Conservation (phyloP, 345 rosid species). For the Eucalyptus guilfoylei region DNA sequence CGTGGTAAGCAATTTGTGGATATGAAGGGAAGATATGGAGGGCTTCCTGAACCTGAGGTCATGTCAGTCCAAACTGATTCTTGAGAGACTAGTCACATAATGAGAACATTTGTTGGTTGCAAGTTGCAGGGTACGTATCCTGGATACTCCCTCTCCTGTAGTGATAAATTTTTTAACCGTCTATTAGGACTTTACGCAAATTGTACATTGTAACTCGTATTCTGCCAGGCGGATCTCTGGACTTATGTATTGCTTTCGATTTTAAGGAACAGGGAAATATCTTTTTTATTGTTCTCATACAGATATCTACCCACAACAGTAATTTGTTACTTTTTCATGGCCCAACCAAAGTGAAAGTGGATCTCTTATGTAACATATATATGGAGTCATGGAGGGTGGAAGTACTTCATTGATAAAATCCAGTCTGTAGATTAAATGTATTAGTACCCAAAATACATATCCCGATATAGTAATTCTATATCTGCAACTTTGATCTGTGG, state of each 20-base stretch:
- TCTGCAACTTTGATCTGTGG: neutral
- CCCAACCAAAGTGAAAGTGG: neutral
- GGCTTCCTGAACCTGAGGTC: neutral
- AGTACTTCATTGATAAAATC: neutral
- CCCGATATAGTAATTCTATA: neutral
- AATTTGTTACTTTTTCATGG: neutral
- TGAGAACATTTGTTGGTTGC: neutral
- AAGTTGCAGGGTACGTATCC: neutral
- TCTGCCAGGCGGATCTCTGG: neutral
- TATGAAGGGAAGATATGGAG: neutral
- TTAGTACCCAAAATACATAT: neutral
- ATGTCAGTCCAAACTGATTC: neutral
- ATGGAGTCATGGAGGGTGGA: neutral
- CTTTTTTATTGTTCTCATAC: neutral
- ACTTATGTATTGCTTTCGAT: neutral
- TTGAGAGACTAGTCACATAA: neutral
- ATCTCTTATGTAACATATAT: neutral
- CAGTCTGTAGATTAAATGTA: neutral
- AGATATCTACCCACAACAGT: neutral
- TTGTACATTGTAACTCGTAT: neutral
- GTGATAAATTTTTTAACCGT: neutral
- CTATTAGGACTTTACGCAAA: neutral
- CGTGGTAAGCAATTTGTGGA: neutral
- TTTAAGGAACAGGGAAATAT: neutral
- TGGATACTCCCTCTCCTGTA: neutral